Conservation (phyloP, 2,329 filamentous ascomycete species). For the Ophiocordyceps polyrhachis-furcata region DNA sequence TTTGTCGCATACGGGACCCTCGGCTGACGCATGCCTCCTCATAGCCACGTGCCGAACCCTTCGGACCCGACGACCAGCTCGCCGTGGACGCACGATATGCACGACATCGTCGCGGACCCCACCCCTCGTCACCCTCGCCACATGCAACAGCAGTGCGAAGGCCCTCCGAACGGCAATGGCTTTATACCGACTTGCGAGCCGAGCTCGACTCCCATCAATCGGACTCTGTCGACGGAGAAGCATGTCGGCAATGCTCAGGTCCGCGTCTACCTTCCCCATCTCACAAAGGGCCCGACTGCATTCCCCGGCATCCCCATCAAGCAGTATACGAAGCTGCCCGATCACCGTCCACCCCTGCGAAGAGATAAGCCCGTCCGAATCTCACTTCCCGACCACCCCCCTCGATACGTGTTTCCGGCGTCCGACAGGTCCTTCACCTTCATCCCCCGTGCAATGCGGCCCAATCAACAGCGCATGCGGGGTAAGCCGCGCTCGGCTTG, state of each 20-base stretch:
- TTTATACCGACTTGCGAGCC: conserved; percentile 37
- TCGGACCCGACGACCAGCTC: conserved; percentile 48
- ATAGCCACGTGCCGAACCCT: conserved; percentile 23
- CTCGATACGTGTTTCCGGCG: conserved; percentile 81
- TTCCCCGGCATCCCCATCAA: conserved; percentile 66
- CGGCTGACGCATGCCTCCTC: background rate
- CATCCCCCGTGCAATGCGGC: conserved; percentile 81
- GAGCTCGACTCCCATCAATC: conserved; percentile 47
- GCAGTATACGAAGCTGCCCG: conserved; percentile 83
- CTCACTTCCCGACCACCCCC: conserved; percentile 61
- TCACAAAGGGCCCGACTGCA: conserved; percentile 48
- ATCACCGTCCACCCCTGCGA: conserved; percentile 82
- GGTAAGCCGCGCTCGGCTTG: conserved; percentile 57
- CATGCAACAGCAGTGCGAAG: conserved; percentile 23
- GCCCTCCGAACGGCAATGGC: conserved; percentile 33
- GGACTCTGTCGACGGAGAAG: conserved; percentile 66
- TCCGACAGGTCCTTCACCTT: conserved; percentile 91
- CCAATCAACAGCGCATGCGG: conserved; percentile 63
- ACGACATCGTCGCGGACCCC: conserved; percentile 46
- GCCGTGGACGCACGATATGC: conserved; percentile 88
- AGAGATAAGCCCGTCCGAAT: conserved; percentile 94
- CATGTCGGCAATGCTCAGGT: conserved; percentile 73
- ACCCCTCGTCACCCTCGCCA: conserved; percentile 23
- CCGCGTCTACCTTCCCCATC: conserved; percentile 55
- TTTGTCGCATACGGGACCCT: background rate